Evolutionary conservation across 208 protist genomes (phyloP), one percentile per base, ranked within the genome.

Genomic region (Crithidia mellificae): DNA sequence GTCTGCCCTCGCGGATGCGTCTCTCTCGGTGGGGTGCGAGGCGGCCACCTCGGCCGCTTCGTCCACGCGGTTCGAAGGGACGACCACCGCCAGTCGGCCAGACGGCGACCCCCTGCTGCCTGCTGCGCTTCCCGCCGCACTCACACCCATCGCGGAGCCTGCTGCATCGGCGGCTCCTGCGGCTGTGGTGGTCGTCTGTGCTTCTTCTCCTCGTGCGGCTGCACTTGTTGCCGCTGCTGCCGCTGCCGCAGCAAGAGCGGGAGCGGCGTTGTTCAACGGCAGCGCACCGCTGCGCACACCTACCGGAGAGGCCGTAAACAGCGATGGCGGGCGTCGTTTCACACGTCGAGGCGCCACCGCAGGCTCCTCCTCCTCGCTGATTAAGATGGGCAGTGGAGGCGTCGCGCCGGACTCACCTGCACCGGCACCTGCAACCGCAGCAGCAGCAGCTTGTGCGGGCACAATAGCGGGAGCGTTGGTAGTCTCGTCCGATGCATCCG

Each of bases 271-370:
- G 34, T 11, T 38, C 32, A 32, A 3, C 41, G 19, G 59, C 2
- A 8, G 15, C 30, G 2, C 2, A 19, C 2, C 19, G 14, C 15
- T 51, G 24, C 5, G 44, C 29, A 24, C 32, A 63, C 1, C 36
- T 30, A 50, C 5, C 4, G 53, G 24, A 6, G 74, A 41, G n/a
- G 54, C 30, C 14, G 41, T 29, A 27, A 90, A 90, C 19, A 91
- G 77, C 14, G 85, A 74, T 3, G 85, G 85, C 20, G 85, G 85
- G 5, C 85, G 85, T 11, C 55, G 49, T 65, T 84, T 85, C 32
- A 70, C 56, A 0, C 75, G 75, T 2, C 74, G 73, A 15, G 32
- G n/a, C 14, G 52, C 17, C 32, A 25, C 30, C n/a, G 41, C 41
- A 6, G 41, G 4, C 41, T 20, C 15, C 19, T 14, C 41, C 19